Conservation (phyloP, 306 rosid genomes). For the Pyrus betulifolia region DNA sequence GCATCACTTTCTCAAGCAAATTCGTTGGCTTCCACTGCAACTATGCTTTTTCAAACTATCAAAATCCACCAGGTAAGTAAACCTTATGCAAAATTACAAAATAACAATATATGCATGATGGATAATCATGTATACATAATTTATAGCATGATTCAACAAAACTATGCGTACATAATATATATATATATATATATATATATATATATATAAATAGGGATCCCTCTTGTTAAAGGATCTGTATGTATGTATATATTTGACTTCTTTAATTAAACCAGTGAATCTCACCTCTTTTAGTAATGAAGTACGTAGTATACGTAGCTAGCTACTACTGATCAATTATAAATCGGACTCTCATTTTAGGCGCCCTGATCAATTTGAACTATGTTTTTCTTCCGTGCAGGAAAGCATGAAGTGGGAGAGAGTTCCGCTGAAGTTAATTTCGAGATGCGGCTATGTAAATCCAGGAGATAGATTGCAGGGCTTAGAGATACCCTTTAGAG, state of each 20-base stretch:
- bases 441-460: slow-evolving; percentile 4
- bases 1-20: slow-evolving; percentile 38
- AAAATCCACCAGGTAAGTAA: slow-evolving; percentile 31
- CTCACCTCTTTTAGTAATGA: background rate
- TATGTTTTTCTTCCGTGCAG: slow-evolving; percentile 19
- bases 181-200: no score
- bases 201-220: no score
- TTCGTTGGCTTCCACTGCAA: slow-evolving; percentile 20
- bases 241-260: background rate
- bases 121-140: background rate
- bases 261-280: background rate
- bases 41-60: slow-evolving; percentile 29
- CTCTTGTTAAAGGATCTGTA: no score
- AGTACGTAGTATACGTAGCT: no score
- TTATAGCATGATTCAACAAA: background rate
- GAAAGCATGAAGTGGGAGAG: slow-evolving; percentile 62
- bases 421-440: slow-evolving; percentile 16
- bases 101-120: background rate
- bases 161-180: no score
- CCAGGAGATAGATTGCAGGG: slow-evolving; percentile 29
- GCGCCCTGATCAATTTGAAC: background rate
- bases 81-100: background rate
- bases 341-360: background rate
- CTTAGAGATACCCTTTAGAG: slow-evolving; percentile 33
- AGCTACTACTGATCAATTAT: background rate